Evolutionary conservation across 139 green algal species (phyloP), one percentile per base, ranked within the genome.

Genomic region (Chlorella sp.): DNA sequence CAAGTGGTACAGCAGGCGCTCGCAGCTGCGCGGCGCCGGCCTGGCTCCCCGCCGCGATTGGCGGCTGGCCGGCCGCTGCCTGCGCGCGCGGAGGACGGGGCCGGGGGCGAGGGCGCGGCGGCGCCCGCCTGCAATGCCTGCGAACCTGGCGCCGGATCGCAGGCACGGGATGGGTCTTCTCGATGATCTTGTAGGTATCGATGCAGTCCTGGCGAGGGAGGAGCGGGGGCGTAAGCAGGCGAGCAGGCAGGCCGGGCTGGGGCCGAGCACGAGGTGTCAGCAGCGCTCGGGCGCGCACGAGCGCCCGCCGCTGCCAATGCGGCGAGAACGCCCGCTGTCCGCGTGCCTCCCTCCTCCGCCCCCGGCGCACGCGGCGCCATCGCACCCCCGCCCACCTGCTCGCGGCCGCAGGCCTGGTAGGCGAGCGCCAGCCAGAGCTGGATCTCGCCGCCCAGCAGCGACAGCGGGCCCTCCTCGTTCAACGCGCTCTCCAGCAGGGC

Each of bases 381-480:
- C 64, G 11, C 43, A 71, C 69, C n/a, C n/a, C n/a, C n/a, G n/a
- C n/a, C n/a, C n/a, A n/a, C n/a, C n/a, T n/a, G n/a, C n/a, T n/a
- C n/a, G n/a, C n/a, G n/a, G 21, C 67, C 59, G 27, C 62, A 17
- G 40, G 89, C 90, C 87, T 95, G 87, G 64, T 96, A 95, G n/a
- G 88, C 84, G 23, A 97, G 87, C 0, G 90, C 93, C 50, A 96
- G 86, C 92, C 92, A 97, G 40, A 97, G 66, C 77, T 93, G 86
- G 3, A 90, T 89, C 69, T 97, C 93, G 1, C 92, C 93, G 12
- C 90, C 92, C 40, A 95, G 66, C 42, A 75, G 50, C 3, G 77
- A 85, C 65, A 90, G 87, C 0, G 61, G 63, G 0, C 88, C 90
- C 43, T 85, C 67, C 42, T 92, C 80, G 11, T 90, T 74, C 17